Evolutionary conservation across 305 asterid species (phyloP), one percentile per base, ranked within the genome.

Genomic region (Stenogyne calaminthoides): DNA sequence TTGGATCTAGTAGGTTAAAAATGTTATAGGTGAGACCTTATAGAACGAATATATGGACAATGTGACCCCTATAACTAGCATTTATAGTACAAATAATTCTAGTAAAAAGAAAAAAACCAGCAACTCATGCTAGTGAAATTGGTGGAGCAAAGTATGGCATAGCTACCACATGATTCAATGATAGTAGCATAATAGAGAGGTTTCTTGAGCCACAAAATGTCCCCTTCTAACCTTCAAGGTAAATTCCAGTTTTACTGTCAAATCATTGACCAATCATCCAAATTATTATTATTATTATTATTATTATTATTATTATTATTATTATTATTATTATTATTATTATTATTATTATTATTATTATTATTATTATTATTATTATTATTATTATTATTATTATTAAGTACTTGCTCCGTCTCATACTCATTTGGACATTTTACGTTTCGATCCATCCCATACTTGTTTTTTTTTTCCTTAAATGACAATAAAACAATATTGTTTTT

Each of bases 131-230:
- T 47, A 18, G 6, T 72, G 42, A 51, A 49, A 36, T 34, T 6
- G 49, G 61, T 34, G 49, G 69, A 57, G 29, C 52, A 74, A 42
- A 16, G 68, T 55, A 20, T 37, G 19, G 70, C 67, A 69, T 77
- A 71, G 81, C 51, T 71, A 77, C 81, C 74, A 59, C 81, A 71
- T 66, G 72, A 42, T 77, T n/a, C 55, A 47, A 47, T 47, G 6
- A 47, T 47, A 5, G 55, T 47, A 47, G 20, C 9, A 47, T 47
- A 6, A 47, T 4, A 47, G 15, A 47, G 55, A 6, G 20, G 55
- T 20, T n/a, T 47, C 54, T 47, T 47, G 55, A 47, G 55, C 55
- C 55, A 14, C 55, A 47, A 47, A 47, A 47, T 47, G 55, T 47
- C 55, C 19, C 19, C 55, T 47, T 47, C 9, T 47, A 15, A 47